phyloP scores from a whole-genome alignment of 1,139 yeast genomes.

The Zhuliangozyma parablackwelliae region DNA sequence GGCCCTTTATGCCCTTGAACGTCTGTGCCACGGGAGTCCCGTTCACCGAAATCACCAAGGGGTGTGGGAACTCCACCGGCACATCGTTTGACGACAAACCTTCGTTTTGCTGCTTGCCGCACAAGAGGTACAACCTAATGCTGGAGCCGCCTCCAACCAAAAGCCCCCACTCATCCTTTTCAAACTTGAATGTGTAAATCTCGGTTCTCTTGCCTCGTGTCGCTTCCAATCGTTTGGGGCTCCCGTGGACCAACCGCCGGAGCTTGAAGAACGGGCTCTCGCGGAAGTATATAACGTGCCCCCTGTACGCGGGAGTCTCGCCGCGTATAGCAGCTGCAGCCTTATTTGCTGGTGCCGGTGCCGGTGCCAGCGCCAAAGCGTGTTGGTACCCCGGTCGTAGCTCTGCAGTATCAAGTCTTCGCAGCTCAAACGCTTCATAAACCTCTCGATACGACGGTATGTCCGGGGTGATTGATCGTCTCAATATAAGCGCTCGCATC shows the following conservation, averaged over 20 bases:
- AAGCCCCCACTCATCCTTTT: conserved; percentile 27
- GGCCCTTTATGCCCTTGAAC: conserved; percentile 58
- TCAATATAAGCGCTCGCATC: conserved; percentile 37
- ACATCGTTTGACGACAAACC: conserved; percentile 30
- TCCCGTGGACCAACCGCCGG: conserved; percentile 39
- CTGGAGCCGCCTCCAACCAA: conserved; percentile 15
- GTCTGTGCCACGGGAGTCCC: conserved; percentile 41
- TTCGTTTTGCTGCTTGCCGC: conserved; percentile 35
- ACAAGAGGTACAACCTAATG: conserved; percentile 38
- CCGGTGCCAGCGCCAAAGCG: no score
- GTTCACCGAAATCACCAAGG: conserved; percentile 54
- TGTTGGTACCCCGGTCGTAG: background rate
- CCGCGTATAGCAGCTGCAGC: background rate
- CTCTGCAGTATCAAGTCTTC: background rate
- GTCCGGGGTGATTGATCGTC: conserved; percentile 28
- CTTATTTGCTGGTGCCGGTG: background rate
- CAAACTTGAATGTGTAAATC: conserved; percentile 28
- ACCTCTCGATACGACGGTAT: conserved; percentile 36
- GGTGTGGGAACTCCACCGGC: conserved; percentile 52
- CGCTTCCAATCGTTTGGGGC: conserved; percentile 30
- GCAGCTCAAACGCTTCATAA: conserved; percentile 15
- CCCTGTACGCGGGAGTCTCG: conserved; percentile 8
- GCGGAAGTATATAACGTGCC: conserved; percentile 42
- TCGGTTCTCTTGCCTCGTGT: conserved; percentile 17
- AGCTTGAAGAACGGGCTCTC: conserved; percentile 51